Evolutionary conservation across 352 stramenopile species (phyloP), one percentile per base, ranked within the genome.

Genomic region (Peronospora belbahrii): DNA sequence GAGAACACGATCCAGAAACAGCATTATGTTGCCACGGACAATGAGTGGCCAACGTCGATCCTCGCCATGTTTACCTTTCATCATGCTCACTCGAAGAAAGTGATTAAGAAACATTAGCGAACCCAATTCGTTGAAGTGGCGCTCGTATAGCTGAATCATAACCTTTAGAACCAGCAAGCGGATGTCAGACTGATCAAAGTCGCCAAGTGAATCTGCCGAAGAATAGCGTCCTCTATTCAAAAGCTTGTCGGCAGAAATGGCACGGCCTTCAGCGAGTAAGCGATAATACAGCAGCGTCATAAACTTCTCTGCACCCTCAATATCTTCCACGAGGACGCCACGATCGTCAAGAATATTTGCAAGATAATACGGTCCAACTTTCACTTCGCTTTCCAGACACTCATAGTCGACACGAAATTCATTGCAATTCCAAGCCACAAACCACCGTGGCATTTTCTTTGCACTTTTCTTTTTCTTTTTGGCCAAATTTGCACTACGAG

Each of bases 201-300:
- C 57, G 24, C 48, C 47, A 19, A 76, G 51, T 0, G 66, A 74
- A 34, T 65, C 51, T 3, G 62, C 55, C 6, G 61, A 36, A 31
- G 42, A 65, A 14, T 58, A 46, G 1, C 43, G 47, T 6, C 57
- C 47, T 34, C 33, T 38, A 20, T 63, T 65, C 14, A 48, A 41
- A 49, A 61, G 10, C n/a, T 50, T 59, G 9, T 56, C 52, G 4
- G 27, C 11, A 18, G 23, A 52, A 23, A 57, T 42, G 23, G 6
- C 51, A 10, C 45, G 56, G 22, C 88, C 76, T 67, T 92, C 78
- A 13, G 77, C 76, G 17, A 91, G 62, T 32, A 94, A 45, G 9
- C 82, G 77, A 24, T 91, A 91, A 54, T 94, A 94, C 15, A 94
- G 52, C n/a, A 92, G 48, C 11, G 70, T 88, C 77, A 94, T 91